phyloP scores from a whole-genome alignment of 1,139 yeast genomes.

The Nakaseomyces nivariensis region DNA sequence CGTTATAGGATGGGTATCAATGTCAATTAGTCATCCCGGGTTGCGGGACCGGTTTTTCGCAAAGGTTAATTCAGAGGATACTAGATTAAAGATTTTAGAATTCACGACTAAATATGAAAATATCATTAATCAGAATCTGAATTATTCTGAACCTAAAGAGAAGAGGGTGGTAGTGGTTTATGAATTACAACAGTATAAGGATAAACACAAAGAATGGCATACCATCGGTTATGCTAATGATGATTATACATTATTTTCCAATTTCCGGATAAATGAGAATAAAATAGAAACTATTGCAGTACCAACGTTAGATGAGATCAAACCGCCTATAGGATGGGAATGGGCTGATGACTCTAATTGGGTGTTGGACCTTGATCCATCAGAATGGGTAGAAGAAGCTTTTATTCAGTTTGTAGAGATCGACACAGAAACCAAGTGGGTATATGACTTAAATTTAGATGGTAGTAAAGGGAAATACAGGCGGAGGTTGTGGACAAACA shows the following conservation, averaged over 20 bases:
- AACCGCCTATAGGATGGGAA: slow-evolving; percentile 51
- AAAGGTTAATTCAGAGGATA: slow-evolving; percentile 48
- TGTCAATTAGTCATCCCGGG: slow-evolving; percentile 46
- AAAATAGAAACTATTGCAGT: slow-evolving; percentile 19
- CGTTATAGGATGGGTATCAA: slow-evolving; percentile 41
- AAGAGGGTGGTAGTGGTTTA: slow-evolving; percentile 48
- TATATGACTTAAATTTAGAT: slow-evolving; percentile 43
- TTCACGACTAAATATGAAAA: slow-evolving; percentile 39
- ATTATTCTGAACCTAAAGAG: slow-evolving; percentile 29
- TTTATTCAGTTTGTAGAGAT: slow-evolving; percentile 45
- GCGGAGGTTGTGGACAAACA: slow-evolving; percentile 47
- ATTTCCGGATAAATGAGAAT: slow-evolving; percentile 27
- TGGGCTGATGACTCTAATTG: slow-evolving; percentile 40
- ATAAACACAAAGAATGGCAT: slow-evolving; percentile 48
- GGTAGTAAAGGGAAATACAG: slow-evolving; percentile 32
- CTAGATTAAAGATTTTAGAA: slow-evolving; percentile 42
- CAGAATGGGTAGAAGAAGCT: slow-evolving; percentile 47
- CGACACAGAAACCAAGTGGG: slow-evolving; percentile 71
- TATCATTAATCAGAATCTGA: slow-evolving; percentile 31
- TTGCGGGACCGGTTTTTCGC: slow-evolving; percentile 39
- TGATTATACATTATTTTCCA: slow-evolving; percentile 40
- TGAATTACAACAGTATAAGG: slow-evolving; percentile 56
- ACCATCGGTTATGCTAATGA: slow-evolving; percentile 46
- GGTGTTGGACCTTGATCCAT: slow-evolving; percentile 52
- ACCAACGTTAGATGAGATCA: slow-evolving; percentile 32